phyloP scores from a whole-genome alignment of 208 protist species.

The Trypanosoma grayi region DNA sequence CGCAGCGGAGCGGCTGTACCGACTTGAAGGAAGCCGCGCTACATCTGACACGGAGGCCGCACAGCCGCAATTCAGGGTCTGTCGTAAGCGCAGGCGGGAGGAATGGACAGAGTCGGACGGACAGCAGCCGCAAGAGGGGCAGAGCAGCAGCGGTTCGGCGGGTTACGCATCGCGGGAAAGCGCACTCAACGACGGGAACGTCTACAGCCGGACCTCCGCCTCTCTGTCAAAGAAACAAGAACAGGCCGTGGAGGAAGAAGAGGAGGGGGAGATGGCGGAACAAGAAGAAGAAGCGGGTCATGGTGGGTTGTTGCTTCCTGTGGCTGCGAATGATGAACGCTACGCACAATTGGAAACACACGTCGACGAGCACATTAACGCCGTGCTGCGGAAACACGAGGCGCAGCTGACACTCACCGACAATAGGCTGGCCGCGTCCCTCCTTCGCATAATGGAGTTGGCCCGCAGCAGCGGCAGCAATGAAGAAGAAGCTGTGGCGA shows the following conservation, averaged over 20 bases:
- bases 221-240: background rate
- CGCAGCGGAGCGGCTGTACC: background rate
- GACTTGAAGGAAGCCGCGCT: background rate
- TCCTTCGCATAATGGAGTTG: constrained; percentile 30
- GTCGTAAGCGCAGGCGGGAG: constrained; percentile 10
- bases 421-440: constrained; percentile 17
- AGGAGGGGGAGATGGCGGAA: background rate
- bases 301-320: too few species aligned
- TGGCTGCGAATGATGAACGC: background rate
- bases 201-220: constrained; percentile 1
- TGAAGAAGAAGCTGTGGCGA: background rate
- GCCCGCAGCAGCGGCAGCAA: constrained; percentile 6
- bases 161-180: background rate
- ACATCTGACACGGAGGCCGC: constrained; percentile 21
- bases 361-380: constrained; percentile 28
- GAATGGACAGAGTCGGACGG: background rate
- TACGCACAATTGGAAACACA: constrained; percentile 20
- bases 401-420: constrained; percentile 19
- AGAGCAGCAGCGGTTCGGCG: background rate
- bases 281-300: too few species aligned
- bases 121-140: background rate
- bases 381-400: constrained; percentile 28
- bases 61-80: background rate
- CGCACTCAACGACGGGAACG: background rate
- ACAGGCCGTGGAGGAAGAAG: background rate